Conservation (phyloP, 176 grass and related monocot genomes). For the Paspalum vaginatum region DNA sequence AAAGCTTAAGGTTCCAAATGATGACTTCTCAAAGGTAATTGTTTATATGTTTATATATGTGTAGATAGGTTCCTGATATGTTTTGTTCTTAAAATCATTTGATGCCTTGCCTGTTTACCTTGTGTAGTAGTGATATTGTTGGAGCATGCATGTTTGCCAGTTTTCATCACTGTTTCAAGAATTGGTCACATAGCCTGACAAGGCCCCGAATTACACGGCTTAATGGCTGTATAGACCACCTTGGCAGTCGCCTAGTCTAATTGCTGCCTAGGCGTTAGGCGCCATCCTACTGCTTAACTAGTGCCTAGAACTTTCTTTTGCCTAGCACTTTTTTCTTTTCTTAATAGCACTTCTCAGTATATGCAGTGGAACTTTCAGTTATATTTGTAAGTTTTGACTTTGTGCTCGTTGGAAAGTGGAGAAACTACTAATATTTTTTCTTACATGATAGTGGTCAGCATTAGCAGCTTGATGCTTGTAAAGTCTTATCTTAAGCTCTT, state of each 20-base stretch:
- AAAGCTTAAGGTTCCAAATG: constrained; percentile 71
- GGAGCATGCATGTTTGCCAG: background rate
- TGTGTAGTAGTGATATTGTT: background rate
- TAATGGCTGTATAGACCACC: background rate
- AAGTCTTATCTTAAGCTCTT: background rate
- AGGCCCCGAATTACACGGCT: background rate
- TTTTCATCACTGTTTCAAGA: background rate
- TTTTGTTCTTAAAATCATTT: background rate
- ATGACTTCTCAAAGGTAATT: constrained; percentile 93
- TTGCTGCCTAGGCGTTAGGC: background rate
- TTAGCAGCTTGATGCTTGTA: background rate
- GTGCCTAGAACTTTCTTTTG: background rate
- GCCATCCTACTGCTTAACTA: background rate
- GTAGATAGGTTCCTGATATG: background rate
- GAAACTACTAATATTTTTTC: too few species aligned
- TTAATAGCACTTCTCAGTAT: background rate
- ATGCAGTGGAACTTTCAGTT: too few species aligned
- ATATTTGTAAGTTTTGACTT: too few species aligned
- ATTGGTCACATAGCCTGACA: too few species aligned
- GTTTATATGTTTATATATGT: constrained; percentile 16
- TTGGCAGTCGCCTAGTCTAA: background rate
- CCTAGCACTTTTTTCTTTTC: background rate
- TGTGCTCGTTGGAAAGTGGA: too few species aligned
- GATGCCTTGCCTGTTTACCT: background rate
- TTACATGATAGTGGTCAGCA: background rate